Base-by-base conservation (phyloP, 352 stramenopile species). In the Pythium pectinolyticum region DNA sequence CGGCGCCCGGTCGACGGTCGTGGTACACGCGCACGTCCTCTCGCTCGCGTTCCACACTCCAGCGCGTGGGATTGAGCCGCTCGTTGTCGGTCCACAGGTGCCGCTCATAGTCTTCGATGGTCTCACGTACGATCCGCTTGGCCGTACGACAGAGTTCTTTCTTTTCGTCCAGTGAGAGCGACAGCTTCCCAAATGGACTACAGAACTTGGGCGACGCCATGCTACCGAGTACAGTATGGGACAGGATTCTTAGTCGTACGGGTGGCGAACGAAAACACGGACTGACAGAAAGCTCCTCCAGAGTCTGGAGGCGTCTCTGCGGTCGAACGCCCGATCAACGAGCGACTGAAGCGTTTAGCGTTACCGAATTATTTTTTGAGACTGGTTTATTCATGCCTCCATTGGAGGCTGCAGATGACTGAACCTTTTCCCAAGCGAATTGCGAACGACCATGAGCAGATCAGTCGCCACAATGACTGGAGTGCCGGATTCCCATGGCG, bases 101-200 rank as follows among this genome's bases (percentile, higher is more conserved):
- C 43, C 72, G 70, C 54, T 82, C 72, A 58, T 86, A 89, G 61
- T 80, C 62, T 2, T 76, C 70, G 12, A 86, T 51, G 4, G 72
- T 74, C 32, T 86, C 84, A 17, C 72, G 67, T 14, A 89, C 77
- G 46, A 86, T 80, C 19, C 82, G 57, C 25, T 77, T 66, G 35
- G 78, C 69, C 20, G 80, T 73, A 3, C 60, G 63, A 40, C 77
- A 77, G 19, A 89, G 76, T 41, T 86, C 76, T 31, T 67, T 63
- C 61, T 86, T 79, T 59, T 87, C 80, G 52, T 80, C 76, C 7
- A 64, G 45, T 19, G 80, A 74, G 34, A 89, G 64, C 35, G 80
- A 71, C 5, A 87, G 67, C 8, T 67, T 71, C 14, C 56, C 50
- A 61, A 89, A 89, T 41, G 80, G 80, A 47, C 63, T 86, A 61